Evolutionary conservation across 495 filamentous ascomycete genomes (phyloP).

Genomic region (Hyaloscypha hepaticicola): DNA sequence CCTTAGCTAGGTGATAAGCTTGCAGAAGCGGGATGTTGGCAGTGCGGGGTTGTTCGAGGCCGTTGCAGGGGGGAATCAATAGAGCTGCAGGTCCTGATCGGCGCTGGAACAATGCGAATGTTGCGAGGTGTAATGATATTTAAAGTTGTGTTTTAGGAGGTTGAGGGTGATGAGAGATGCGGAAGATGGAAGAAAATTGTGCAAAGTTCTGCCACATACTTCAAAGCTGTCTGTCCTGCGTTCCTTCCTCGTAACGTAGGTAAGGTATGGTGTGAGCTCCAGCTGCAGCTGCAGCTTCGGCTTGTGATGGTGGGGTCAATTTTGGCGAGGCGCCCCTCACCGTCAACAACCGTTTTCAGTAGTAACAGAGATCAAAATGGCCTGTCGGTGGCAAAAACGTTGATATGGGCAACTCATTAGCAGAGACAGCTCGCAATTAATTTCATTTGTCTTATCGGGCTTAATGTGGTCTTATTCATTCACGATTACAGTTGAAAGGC

Average conservation of each 20-base stretch:
- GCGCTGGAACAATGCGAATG: not conserved
- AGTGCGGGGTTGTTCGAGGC: conserved; percentile 10
- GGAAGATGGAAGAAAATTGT: not conserved
- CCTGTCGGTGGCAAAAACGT: not conserved
- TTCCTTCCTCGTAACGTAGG: conserved; percentile 4
- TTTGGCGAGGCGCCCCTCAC: not conserved
- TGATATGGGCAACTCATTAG: not conserved
- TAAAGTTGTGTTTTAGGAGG: not conserved
- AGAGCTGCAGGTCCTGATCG: not conserved
- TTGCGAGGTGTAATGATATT: not conserved
- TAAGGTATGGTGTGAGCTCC: conserved; percentile 10
- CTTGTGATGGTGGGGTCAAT: conserved; percentile 5
- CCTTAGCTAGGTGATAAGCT: conserved; percentile 4
- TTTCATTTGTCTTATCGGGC: not conserved
- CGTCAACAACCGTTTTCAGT: not conserved
- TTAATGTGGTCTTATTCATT: not conserved
- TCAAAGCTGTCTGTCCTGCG: not conserved
- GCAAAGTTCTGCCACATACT: not conserved
- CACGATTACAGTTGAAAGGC: not conserved
- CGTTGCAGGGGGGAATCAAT: not conserved
- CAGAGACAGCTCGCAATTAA: not conserved
- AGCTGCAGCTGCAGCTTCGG: conserved; percentile 1
- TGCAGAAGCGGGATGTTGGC: conserved; percentile 6
- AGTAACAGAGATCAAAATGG: not conserved
- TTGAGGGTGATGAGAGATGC: not conserved